Percentiles rank a stretch among this genome's conserved stretches.
Conservation (phyloP, 2,329 filamentous ascomycete species). For the Alternaria brassicae region DNA sequence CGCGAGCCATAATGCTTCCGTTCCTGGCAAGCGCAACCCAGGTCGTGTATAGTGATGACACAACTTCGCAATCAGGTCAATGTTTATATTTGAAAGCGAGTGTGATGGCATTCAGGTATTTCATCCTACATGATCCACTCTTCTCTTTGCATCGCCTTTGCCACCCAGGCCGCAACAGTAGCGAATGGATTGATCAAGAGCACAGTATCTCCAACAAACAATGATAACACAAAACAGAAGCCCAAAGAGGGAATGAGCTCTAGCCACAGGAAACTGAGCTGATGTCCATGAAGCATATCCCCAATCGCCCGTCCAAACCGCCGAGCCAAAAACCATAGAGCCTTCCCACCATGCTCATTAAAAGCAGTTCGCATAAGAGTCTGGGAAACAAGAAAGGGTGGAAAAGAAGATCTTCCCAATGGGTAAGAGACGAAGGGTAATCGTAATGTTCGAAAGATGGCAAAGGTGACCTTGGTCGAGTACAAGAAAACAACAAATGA, state of each 20-base stretch:
- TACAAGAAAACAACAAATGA: conserved; percentile 37
- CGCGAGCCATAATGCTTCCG: neutral
- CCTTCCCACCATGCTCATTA: conserved; percentile 43
- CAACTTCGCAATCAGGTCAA: neutral
- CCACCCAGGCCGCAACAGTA: conserved; percentile 17
- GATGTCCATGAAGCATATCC: conserved; percentile 32
- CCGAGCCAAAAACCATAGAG: conserved; percentile 28
- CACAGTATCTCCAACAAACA: conserved; percentile 10
- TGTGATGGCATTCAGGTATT: conserved; percentile 47
- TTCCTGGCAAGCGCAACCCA: neutral
- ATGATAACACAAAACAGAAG: conserved; percentile 25
- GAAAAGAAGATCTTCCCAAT: conserved; percentile 34
- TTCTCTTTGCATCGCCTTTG: conserved; percentile 15
- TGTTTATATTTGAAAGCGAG: conserved; percentile 34
- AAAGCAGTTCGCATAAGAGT: conserved; percentile 43
- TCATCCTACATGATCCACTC: conserved; percentile 43
- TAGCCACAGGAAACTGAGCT: conserved; percentile 46
- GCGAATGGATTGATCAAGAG: conserved; percentile 16
- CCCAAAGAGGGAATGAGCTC: conserved; percentile 46
- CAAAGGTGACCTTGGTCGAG: conserved; percentile 29
- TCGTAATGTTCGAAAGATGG: conserved; percentile 33
- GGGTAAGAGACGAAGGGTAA: conserved; percentile 42
- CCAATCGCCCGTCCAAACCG: conserved; percentile 20
- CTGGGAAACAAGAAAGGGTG: conserved; percentile 30
- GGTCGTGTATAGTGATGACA: neutral